Percentiles rank a stretch among this genome's conserved stretches.
Conservation (phyloP, 2,329 filamentous ascomycete species). For the Periconia sp. region DNA sequence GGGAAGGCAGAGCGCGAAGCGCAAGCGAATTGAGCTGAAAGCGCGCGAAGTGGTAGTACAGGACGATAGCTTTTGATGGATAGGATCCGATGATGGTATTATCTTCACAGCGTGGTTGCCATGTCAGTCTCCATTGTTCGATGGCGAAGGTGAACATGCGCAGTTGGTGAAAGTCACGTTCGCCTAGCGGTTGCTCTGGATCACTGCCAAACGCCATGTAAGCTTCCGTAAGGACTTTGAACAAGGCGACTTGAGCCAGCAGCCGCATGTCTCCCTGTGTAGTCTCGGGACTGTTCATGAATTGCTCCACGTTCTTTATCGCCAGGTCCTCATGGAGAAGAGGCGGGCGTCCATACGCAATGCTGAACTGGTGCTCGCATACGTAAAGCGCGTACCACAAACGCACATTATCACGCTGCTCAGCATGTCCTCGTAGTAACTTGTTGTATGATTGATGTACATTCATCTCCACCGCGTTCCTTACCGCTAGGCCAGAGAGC, state of each 20-base stretch:
- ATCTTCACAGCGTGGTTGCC: slow-evolving; percentile 37
- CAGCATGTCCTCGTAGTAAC: slow-evolving; percentile 35
- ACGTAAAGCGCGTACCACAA: slow-evolving; percentile 46
- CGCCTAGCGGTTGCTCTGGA: slow-evolving; percentile 39
- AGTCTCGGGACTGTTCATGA: slow-evolving; percentile 29
- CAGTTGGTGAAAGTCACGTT: slow-evolving; percentile 42
- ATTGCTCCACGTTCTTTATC: slow-evolving; percentile 40
- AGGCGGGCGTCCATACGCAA: slow-evolving; percentile 46
- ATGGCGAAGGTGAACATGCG: slow-evolving; percentile 47
- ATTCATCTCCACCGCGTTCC: slow-evolving; percentile 45
- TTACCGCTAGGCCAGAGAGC: slow-evolving; percentile 42
- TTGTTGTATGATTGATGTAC: slow-evolving; percentile 43
- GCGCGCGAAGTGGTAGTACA: slow-evolving; percentile 58
- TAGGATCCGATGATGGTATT: slow-evolving; percentile 33
- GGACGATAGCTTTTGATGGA: slow-evolving; percentile 53
- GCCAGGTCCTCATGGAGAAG: slow-evolving; percentile 43
- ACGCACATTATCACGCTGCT: slow-evolving; percentile 39
- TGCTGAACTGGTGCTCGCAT: slow-evolving; percentile 45
- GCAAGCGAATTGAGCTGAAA: slow-evolving; percentile 56
- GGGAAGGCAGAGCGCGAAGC: slow-evolving; percentile 44
- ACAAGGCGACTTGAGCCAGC: slow-evolving; percentile 33
- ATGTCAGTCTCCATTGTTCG: slow-evolving; percentile 46
- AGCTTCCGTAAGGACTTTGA: slow-evolving; percentile 38
- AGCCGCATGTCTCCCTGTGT: slow-evolving; percentile 34
- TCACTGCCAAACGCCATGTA: slow-evolving; percentile 37